Base-by-base conservation (phyloP, 2,329 filamentous ascomycete genomes). In the Calonectria montana region DNA sequence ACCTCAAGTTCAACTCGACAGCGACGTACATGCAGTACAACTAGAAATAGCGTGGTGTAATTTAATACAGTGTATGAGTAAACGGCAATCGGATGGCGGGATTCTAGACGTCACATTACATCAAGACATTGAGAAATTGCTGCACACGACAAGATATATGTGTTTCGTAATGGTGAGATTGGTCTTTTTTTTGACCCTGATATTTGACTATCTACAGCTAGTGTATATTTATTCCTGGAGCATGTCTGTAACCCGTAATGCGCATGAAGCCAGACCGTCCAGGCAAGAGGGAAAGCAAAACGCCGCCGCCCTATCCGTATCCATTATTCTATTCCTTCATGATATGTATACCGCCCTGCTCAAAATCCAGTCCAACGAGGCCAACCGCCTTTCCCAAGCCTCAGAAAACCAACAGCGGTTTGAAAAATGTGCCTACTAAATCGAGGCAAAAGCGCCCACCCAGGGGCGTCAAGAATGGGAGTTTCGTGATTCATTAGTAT, bases 21-120 rank as follows among this genome's bases (percentile, higher is more conserved):
- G 96, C 97, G 62, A 95, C 94, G 74, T 99, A 99, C 87, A 97
- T 97, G 91, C 97, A 98, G 87, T 99, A 99, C 90, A 99, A 99
- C 86, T 98, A 97, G 78, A 80, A 65, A 73, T 47, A 67, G 70
- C 66, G 67, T 75, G 75, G 67, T 77, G 70, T 80, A 75, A 75
- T 79, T 78, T 77, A 77, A 78, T 77, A 73, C 73, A 77, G 76
- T 83, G 82, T 83, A 83, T 75, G 76, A 83, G 35, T 82, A 83
- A 73, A 75, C 69, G 53, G 69, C 73, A 76, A 78, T 77, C 70
- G 74, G 72, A 73, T 72, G 73, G 69, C 71, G 74, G 72, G 70
- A 69, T 76, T 77, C 71, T 74, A 75, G 74, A 80, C 74, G 72
- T 75, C 74, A 72, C 68, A 71, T 75, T 74, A 72, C 69, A 71